Percentiles rank a stretch among this genome's conserved stretches.
Evolutionary conservation across 1,284 basidiomycete genomes (phyloP).

Genomic region (Ganoderma meredithae): DNA sequence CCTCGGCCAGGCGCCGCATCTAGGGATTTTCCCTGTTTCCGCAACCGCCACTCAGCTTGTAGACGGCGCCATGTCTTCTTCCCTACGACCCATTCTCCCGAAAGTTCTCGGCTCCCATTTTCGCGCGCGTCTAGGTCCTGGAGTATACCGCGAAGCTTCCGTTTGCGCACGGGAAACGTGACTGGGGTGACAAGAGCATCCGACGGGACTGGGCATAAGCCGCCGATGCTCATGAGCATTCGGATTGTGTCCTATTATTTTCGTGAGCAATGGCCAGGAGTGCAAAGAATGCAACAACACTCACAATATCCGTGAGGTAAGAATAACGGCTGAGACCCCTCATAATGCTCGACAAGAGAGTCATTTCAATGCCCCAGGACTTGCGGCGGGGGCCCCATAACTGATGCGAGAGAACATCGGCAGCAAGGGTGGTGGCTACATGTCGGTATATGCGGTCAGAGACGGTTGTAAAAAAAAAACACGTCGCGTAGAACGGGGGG

Average conservation of each 20-base stretch:
- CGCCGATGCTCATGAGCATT: constrained; percentile 81
- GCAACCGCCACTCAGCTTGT: constrained; percentile 82
- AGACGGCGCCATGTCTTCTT: constrained; percentile 89
- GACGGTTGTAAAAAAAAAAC: neutral
- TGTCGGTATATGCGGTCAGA: constrained; percentile 6
- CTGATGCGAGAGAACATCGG: constrained; percentile 75
- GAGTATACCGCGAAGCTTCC: constrained; percentile 81
- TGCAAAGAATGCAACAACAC: constrained; percentile 37
- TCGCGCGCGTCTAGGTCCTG: constrained; percentile 78
- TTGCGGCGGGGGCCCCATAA: constrained; percentile 84
- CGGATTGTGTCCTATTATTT: constrained; percentile 70
- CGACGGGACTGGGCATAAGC: constrained; percentile 88
- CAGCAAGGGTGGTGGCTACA: constrained; percentile 71
- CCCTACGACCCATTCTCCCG: constrained; percentile 97
- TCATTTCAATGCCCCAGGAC: constrained; percentile 92
- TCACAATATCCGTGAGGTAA: constrained; percentile 85
- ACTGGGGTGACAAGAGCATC: constrained; percentile 97
- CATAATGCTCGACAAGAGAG: constrained; percentile 83
- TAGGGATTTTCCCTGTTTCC: constrained; percentile 31
- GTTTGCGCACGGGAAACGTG: constrained; percentile 84
- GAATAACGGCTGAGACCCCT: constrained; percentile 87
- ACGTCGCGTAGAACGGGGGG: neutral
- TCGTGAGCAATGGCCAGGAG: constrained; percentile 16
- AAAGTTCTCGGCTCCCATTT: constrained; percentile 80
- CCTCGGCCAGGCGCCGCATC: constrained; percentile 32